A percentile compares a stretch with the other conserved stretches of the same genome.
Evolutionary conservation across 345 rosid genomes (phyloP).

Genomic region (Pugionium cornutum): DNA sequence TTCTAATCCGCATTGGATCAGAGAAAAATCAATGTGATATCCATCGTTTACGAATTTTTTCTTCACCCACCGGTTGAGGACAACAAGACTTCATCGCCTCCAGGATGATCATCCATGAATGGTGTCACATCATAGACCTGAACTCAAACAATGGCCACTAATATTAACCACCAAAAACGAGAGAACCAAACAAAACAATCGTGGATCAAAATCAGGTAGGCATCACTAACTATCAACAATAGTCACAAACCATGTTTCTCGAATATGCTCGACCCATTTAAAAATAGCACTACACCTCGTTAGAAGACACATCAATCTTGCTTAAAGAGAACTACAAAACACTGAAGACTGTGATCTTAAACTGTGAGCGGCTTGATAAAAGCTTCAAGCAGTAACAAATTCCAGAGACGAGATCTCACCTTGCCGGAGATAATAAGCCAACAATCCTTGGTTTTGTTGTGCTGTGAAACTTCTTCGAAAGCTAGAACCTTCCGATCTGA

Average conservation of each 20-base stretch:
- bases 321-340: background rate
- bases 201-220: background rate
- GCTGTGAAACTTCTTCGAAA: conserved; percentile 77
- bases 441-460: conserved; percentile 85
- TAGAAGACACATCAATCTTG: background rate
- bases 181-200: background rate
- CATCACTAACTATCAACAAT: background rate
- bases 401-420: conserved; percentile 56
- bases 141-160: background rate
- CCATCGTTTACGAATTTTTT: background rate
- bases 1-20: background rate
- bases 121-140: conserved; percentile 95
- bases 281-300: background rate
- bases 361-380: no score
- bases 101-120: conserved; percentile 99
- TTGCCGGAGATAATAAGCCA: conserved; percentile 90
- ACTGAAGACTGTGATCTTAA: no score
- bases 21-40: background rate
- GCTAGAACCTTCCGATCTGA: conserved; percentile 56
- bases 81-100: conserved; percentile 93
- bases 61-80: conserved; percentile 63
- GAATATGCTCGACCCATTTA: background rate
- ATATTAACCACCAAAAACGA: background rate
- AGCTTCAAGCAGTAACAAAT: background rate
- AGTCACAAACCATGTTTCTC: conserved; percentile 1